These are phyloP conservation scores for Sporobolomyces roseus DNA, from an alignment of 768 basidiomycete genomes.

Conservation along the genomic window DNA sequence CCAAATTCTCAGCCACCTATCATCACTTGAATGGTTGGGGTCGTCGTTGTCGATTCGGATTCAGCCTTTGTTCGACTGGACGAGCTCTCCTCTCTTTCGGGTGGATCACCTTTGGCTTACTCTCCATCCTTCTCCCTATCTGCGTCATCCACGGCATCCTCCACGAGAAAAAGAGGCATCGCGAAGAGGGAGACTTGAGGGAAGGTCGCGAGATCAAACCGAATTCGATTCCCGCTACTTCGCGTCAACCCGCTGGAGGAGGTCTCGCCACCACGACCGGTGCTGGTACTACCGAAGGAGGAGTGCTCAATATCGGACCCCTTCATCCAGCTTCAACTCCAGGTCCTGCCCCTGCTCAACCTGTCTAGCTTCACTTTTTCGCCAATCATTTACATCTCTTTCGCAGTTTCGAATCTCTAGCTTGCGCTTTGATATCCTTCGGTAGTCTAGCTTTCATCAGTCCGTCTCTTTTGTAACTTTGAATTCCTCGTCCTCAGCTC, in stretches of 20 bases:
- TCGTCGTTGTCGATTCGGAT: conserved; percentile 1
- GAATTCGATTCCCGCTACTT: not conserved
- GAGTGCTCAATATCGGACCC: too few species aligned
- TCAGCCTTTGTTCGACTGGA: not conserved
- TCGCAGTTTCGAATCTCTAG: too few species aligned
- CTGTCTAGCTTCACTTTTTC: too few species aligned
- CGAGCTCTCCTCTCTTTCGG: conserved; percentile 7
- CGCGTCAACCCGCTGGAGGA: not conserved
- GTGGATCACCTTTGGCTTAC: conserved; percentile 14
- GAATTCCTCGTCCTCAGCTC: too few species aligned
- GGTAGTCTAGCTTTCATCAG: too few species aligned
- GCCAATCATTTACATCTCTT: too few species aligned
- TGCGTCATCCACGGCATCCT: not conserved
- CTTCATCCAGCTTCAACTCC: too few species aligned
- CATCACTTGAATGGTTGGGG: not conserved
- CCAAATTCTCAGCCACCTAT: conserved; percentile 7
- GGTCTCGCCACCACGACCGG: too few species aligned
- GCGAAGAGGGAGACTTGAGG: not conserved
- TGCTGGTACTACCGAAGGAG: too few species aligned
- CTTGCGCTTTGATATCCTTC: too few species aligned
- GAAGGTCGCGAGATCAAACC: not conserved
- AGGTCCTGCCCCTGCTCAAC: too few species aligned
- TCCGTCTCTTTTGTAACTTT: too few species aligned
- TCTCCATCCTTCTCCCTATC: not conserved
- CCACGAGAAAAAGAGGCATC: not conserved